Evolutionary conservation across 2,329 filamentous ascomycete genomes (phyloP).

Genomic region (Fusarium camptoceras): DNA sequence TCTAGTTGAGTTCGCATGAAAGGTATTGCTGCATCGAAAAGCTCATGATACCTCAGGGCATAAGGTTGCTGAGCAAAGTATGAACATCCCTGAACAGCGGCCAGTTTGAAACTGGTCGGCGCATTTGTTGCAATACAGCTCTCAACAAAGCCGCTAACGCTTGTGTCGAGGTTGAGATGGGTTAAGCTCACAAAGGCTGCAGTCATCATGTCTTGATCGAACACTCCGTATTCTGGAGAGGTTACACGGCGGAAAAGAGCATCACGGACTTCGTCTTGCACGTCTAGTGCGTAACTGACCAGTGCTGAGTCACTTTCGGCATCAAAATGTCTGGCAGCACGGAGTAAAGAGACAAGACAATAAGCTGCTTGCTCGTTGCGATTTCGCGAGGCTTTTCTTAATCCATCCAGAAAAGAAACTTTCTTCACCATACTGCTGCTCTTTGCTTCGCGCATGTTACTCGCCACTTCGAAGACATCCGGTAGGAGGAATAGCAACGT

Average conservation of each 20-base stretch:
- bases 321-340: constrained; percentile 73
- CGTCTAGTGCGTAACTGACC: constrained; percentile 75
- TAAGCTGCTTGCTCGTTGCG: constrained; percentile 75
- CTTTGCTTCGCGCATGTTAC: constrained; percentile 73
- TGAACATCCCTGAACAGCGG: constrained; percentile 70
- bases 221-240: constrained; percentile 60
- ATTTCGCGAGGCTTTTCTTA: constrained; percentile 72
- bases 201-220: constrained; percentile 74
- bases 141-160: constrained; percentile 67
- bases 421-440: constrained; percentile 73
- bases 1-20: constrained; percentile 69
- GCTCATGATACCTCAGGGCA: constrained; percentile 61
- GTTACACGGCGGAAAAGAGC: constrained; percentile 70
- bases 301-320: constrained; percentile 71
- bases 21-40: constrained; percentile 66
- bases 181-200: constrained; percentile 74
- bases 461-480: constrained; percentile 77
- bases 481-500: constrained; percentile 72
- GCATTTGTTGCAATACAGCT: constrained; percentile 68
- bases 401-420: constrained; percentile 71
- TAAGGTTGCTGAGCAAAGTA: constrained; percentile 69
- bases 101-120: constrained; percentile 70
- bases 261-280: constrained; percentile 75
- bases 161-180: constrained; percentile 70
- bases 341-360: constrained; percentile 71